Conservation (phyloP, 768 basidiomycete genomes). For the Butyriboletus loyo region DNA sequence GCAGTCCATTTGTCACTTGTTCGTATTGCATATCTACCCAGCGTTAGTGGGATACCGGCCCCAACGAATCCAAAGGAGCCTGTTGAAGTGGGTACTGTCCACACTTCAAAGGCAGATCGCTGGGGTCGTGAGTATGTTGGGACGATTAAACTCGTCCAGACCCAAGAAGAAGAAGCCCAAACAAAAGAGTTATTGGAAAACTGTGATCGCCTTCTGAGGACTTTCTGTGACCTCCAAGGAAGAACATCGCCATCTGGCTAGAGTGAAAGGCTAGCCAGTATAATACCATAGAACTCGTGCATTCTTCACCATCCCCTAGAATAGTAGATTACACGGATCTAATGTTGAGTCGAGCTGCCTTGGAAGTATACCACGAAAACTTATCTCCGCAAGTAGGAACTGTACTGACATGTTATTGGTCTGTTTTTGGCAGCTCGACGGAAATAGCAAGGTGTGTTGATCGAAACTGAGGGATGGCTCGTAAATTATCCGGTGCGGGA, state of each 20-base stretch:
- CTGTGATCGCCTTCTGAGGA: slow-evolving; percentile 53
- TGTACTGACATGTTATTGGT: background rate
- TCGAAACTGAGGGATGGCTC: slow-evolving; percentile 74
- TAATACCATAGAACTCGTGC: background rate
- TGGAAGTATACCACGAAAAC: background rate
- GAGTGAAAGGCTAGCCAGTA: background rate
- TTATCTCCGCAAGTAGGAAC: background rate
- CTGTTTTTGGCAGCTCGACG: slow-evolving; percentile 35
- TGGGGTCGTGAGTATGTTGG: slow-evolving; percentile 57
- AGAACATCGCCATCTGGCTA: slow-evolving; percentile 20
- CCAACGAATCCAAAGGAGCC: slow-evolving; percentile 13
- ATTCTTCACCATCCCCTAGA: background rate
- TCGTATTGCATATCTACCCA: slow-evolving; percentile 48
- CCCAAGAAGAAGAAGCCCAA: slow-evolving; percentile 48
- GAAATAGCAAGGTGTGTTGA: slow-evolving; percentile 39
- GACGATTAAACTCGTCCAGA: slow-evolving; percentile 45
- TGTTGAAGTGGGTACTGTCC: slow-evolving; percentile 35
- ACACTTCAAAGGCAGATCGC: slow-evolving; percentile 53
- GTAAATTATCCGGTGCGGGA: slow-evolving; percentile 61
- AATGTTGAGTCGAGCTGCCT: background rate
- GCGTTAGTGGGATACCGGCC: slow-evolving; percentile 6
- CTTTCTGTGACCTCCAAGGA: slow-evolving; percentile 33
- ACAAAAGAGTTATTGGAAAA: slow-evolving; percentile 48
- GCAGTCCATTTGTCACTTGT: slow-evolving; percentile 66
- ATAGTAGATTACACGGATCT: slow-evolving; percentile 1